phyloP scores from a whole-genome alignment of 2,329 filamentous ascomycete genomes.

The Colletotrichum limetticola region DNA sequence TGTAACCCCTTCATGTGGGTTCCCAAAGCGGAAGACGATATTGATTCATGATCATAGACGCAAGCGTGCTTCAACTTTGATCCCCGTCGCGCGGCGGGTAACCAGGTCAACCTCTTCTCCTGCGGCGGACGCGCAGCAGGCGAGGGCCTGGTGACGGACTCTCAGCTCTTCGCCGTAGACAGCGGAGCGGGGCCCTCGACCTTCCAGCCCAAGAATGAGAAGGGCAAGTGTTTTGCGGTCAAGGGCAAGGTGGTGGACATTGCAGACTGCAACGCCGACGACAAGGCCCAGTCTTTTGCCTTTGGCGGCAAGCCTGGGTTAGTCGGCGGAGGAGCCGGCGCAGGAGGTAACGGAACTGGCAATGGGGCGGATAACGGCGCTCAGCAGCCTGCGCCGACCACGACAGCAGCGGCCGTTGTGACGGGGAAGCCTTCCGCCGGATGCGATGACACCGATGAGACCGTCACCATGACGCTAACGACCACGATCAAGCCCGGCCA shows the following conservation, averaged over 20 bases:
- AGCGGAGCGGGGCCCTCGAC: slow-evolving; percentile 53
- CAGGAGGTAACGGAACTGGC: not conserved
- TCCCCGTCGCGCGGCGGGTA: slow-evolving; percentile 58
- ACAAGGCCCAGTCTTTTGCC: slow-evolving; percentile 56
- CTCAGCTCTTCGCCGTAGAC: slow-evolving; percentile 62
- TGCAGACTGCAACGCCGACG: slow-evolving; percentile 51
- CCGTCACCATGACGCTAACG: slow-evolving; percentile 14
- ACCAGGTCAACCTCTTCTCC: slow-evolving; percentile 66
- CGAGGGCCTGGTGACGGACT: slow-evolving; percentile 59
- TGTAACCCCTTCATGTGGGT: no score
- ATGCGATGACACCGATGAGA: slow-evolving; percentile 1
- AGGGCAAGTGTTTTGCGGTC: slow-evolving; percentile 58
- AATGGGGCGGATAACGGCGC: not conserved
- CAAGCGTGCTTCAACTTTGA: slow-evolving; percentile 70
- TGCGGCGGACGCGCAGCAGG: slow-evolving; percentile 69
- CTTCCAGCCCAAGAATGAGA: slow-evolving; percentile 57
- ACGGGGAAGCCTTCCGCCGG: slow-evolving; percentile 3
- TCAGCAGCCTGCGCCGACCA: not conserved
- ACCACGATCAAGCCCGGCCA: slow-evolving; percentile 3
- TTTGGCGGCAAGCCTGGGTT: slow-evolving; percentile 34
- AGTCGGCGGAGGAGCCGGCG: not conserved
- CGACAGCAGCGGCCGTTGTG: slow-evolving; percentile 2
- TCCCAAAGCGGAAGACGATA: not conserved
- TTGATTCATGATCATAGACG: slow-evolving; percentile 45
- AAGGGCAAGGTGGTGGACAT: slow-evolving; percentile 56